phyloP scores from a whole-genome alignment of 345 rosid genomes.

The Firmiana major region DNA sequence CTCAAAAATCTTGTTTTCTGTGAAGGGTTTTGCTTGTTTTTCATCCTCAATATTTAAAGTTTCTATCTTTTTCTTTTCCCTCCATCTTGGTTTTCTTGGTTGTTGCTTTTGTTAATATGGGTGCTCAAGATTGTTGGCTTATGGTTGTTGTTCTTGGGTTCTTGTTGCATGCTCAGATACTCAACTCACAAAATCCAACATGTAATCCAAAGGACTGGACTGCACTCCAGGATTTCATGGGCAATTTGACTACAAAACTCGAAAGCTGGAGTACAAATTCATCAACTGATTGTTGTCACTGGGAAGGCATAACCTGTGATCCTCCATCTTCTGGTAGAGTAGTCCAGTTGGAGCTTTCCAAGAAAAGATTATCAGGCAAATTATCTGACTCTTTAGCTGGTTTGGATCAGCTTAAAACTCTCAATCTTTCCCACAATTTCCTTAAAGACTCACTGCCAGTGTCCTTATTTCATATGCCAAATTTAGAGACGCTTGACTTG shows the following conservation, averaged over 20 bases:
- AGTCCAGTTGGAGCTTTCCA: conserved; percentile 34
- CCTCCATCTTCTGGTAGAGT: conserved; percentile 41
- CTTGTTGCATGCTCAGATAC: conserved; percentile 21
- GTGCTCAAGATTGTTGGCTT: conserved; percentile 30
- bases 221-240: conserved; percentile 44
- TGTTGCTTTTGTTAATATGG: conserved; percentile 34
- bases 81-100: background rate
- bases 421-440: conserved; percentile 55
- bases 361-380: conserved; percentile 36
- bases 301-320: conserved; percentile 56
- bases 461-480: conserved; percentile 37
- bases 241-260: conserved; percentile 33
- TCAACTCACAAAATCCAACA: conserved; percentile 34
- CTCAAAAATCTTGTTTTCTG: background rate
- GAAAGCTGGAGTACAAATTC: conserved; percentile 36
- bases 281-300: conserved; percentile 47
- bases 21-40: conserved; percentile 16
- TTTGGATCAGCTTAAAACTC: conserved; percentile 41
- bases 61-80: background rate
- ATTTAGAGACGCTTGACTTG: conserved; percentile 47
- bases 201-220: conserved; percentile 49
- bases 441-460: conserved; percentile 44
- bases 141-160: conserved; percentile 32
- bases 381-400: conserved; percentile 44
- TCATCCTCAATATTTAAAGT: background rate